Base-by-base conservation (phyloP, 306 rosid genomes). In the Cicer pinnatifidum region DNA sequence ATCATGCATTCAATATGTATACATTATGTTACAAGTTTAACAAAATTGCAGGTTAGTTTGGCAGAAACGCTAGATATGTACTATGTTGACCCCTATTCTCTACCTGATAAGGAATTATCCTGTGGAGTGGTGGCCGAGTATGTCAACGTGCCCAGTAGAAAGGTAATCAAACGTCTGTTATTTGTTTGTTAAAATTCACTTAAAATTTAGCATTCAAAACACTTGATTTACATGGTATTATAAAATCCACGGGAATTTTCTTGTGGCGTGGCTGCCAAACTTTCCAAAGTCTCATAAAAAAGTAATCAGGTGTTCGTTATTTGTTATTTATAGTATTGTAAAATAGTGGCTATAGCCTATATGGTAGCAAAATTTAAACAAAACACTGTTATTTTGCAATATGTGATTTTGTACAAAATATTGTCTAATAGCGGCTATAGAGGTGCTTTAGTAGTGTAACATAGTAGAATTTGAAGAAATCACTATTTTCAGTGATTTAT, bases 1-100 rank as follows among this genome's bases (percentile, higher is more conserved):
- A 50, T 70, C 65, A 52, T 73, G 51, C 20, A 75, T 64, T 43
- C 52, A 23, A 46, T 61, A 33, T 13, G 71, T 43, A 41, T 48
- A 66, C 12, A 79, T 70, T 69, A 48, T 70, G 58, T 46, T 56
- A 15, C 54, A 52, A 9, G 15, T 71, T 59, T 69, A 23, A 43
- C 72, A 39, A 78, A 76, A 81, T 70, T 80, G 82, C 89, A 93
- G 98, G 89, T 91, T 77, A 90, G 84, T 35, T 77, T 93, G 87
- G 92, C 94, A 12, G 93, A 88, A 75, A 72, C 81, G 17, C 77
- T 91, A 75, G 98, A 93, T 80, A 83, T 88, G 82, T 91, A 85
- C 75, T 91, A 83, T 46, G 98, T 86, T 45, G 98, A 93, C 88
- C 83, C 85, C 60, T 89, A 89, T 79, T 73, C 96, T 0, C 79